phyloP scores from a whole-genome alignment of 495 filamentous ascomycete genomes.

The Neurospora tetrasperma region DNA sequence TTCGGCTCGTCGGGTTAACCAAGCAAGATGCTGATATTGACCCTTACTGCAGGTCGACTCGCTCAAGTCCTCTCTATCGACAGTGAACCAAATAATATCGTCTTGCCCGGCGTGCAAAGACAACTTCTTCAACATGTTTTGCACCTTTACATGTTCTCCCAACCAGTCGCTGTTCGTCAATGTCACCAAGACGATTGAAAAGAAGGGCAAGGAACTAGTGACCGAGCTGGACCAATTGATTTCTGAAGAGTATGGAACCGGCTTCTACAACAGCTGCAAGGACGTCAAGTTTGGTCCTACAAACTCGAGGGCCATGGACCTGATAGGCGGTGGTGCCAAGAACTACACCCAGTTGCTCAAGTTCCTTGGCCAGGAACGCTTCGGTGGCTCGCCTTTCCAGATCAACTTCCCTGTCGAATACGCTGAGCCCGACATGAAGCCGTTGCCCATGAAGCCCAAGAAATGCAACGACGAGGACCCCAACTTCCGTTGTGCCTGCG shows the following conservation, averaged over 20 bases:
- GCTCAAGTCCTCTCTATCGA: conserved; percentile 69
- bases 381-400: conserved; percentile 88
- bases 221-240: conserved; percentile 88
- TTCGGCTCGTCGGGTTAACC: not conserved
- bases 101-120: conserved; percentile 91
- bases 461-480: conserved; percentile 82
- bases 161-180: conserved; percentile 94
- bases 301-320: conserved; percentile 81
- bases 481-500: conserved; percentile 79
- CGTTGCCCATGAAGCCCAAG: conserved; percentile 57
- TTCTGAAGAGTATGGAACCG: conserved; percentile 72
- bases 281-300: conserved; percentile 95
- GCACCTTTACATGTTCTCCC: conserved; percentile 93
- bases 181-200: conserved; percentile 62
- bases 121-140: conserved; percentile 97
- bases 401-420: conserved; percentile 78
- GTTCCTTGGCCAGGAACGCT: conserved; percentile 85
- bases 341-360: conserved; percentile 75
- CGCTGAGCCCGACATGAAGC: conserved; percentile 51
- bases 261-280: conserved; percentile 95
- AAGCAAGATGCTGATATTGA: not conserved
- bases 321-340: conserved; percentile 92
- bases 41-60: conserved; percentile 50
- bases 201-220: conserved; percentile 61
- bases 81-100: conserved; percentile 79